phyloP scores from a whole-genome alignment of 331 rosid genomes.

The Malus hybrid region DNA sequence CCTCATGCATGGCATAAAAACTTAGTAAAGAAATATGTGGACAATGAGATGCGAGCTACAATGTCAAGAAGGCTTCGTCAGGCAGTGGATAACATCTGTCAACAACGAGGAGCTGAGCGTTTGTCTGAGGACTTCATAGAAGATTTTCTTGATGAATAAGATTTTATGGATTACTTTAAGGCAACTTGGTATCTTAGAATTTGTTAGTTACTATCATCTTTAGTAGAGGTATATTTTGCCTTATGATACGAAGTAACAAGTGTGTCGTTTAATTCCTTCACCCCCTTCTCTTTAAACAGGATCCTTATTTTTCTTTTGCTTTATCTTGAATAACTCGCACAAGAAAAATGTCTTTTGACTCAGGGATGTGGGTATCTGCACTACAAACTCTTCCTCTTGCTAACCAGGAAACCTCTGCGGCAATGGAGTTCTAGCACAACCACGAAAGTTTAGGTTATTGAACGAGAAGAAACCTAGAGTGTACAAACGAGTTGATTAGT shows the following conservation, averaged over 20 bases:
- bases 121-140: conserved; percentile 66
- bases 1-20: conserved; percentile 90
- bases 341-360: no score
- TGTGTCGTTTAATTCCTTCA: neutral
- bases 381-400: no score
- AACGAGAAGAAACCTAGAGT: no score
- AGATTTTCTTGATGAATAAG: conserved; percentile 64
- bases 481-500: no score
- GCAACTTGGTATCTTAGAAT: conserved; percentile 51
- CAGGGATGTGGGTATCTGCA: no score
- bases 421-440: no score
- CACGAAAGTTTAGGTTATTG: no score
- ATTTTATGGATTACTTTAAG: conserved; percentile 83
- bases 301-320: neutral
- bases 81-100: conserved; percentile 54
- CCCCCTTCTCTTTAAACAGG: neutral
- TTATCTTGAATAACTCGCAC: neutral
- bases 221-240: conserved; percentile 4
- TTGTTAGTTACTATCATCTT: conserved; percentile 47
- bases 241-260: neutral
- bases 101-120: conserved; percentile 36
- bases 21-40: conserved; percentile 45
- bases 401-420: no score
- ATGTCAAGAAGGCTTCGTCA: conserved; percentile 53
- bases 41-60: conserved; percentile 52